Conservation (phyloP, 768 basidiomycete genomes). For the Termitomyces titanicus region DNA sequence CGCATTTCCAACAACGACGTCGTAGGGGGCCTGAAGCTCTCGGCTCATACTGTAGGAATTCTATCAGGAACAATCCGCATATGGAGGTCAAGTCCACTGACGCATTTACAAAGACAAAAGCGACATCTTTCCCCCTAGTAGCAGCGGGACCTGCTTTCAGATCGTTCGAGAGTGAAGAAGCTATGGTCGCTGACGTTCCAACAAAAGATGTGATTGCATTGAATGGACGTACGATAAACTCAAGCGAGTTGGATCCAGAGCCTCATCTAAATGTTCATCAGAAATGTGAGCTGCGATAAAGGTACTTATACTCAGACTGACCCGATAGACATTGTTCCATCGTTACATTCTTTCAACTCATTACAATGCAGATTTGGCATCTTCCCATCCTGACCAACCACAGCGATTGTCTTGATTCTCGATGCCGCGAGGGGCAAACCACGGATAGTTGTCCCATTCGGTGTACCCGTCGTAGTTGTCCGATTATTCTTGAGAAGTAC, state of each 20-base stretch:
- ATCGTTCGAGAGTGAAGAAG: slow-evolving; percentile 42
- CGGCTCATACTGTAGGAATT: slow-evolving; percentile 38
- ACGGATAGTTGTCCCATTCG: slow-evolving; percentile 30
- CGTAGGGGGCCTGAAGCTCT: slow-evolving; percentile 53
- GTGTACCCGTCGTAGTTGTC: slow-evolving; percentile 29
- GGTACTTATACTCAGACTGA: slow-evolving; percentile 29
- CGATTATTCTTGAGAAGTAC: slow-evolving; percentile 67
- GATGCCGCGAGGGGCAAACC: slow-evolving; percentile 43
- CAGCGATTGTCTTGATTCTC: slow-evolving; percentile 51
- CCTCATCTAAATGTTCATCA: slow-evolving; percentile 35
- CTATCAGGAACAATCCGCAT: slow-evolving; percentile 12
- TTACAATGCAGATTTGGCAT: slow-evolving; percentile 42
- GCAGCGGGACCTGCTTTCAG: slow-evolving; percentile 32
- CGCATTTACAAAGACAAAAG: slow-evolving; percentile 60
- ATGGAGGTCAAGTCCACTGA: slow-evolving; percentile 20
- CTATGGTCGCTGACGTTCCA: slow-evolving; percentile 34
- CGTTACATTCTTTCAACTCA: slow-evolving; percentile 51
- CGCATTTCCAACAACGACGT: slow-evolving; percentile 55
- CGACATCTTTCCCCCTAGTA: slow-evolving; percentile 48
- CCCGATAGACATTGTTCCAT: slow-evolving; percentile 61
- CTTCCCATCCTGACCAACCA: slow-evolving; percentile 57
- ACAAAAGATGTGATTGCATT: slow-evolving; percentile 39
- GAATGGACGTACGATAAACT: slow-evolving; percentile 43
- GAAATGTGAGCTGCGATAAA: slow-evolving; percentile 14
- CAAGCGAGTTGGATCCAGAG: slow-evolving; percentile 45